Conservation (phyloP, 768 basidiomycete genomes). For the Wakefieldia striispora region DNA sequence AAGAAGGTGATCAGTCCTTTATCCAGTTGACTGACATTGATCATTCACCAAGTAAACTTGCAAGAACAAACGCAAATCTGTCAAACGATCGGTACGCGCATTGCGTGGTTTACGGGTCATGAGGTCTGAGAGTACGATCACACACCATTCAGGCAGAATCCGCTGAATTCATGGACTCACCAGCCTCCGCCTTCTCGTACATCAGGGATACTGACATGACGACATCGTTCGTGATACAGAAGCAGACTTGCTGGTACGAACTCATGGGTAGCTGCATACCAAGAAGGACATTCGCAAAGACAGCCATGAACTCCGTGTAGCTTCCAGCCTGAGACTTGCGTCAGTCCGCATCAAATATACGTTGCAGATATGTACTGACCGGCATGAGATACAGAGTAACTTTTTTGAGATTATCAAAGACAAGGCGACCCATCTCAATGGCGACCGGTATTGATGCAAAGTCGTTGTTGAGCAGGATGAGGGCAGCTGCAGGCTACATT, state of each 20-base stretch:
- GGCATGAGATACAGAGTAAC: conserved; percentile 44
- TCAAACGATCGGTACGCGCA: conserved; percentile 45
- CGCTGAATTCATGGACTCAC: conserved; percentile 24
- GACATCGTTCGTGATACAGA: conserved; percentile 52
- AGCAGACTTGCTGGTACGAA: conserved; percentile 52
- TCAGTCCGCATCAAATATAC: background rate
- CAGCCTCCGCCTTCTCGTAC: conserved; percentile 51
- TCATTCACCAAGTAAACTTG: conserved; percentile 45
- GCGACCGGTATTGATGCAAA: conserved; percentile 57
- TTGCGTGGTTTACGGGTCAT: conserved; percentile 49
- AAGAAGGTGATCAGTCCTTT: conserved; percentile 1
- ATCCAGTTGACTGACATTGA: background rate
- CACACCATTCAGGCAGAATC: background rate
- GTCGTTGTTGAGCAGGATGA: conserved; percentile 56
- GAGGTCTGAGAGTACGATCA: conserved; percentile 32
- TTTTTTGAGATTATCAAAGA: conserved; percentile 59
- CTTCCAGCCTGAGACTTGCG: conserved; percentile 39
- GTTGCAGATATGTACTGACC: conserved; percentile 17
- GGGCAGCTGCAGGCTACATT: conserved; percentile 27
- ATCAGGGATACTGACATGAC: conserved; percentile 49
- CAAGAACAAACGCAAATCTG: conserved; percentile 47
- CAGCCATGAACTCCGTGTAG: conserved; percentile 58
- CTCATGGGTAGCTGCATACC: conserved; percentile 60
- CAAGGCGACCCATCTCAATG: conserved; percentile 56
- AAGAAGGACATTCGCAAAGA: conserved; percentile 54